Evolutionary conservation across 257 asterid species (phyloP), one percentile per base, ranked within the genome.

Genomic region (Nemophila menziesii): DNA sequence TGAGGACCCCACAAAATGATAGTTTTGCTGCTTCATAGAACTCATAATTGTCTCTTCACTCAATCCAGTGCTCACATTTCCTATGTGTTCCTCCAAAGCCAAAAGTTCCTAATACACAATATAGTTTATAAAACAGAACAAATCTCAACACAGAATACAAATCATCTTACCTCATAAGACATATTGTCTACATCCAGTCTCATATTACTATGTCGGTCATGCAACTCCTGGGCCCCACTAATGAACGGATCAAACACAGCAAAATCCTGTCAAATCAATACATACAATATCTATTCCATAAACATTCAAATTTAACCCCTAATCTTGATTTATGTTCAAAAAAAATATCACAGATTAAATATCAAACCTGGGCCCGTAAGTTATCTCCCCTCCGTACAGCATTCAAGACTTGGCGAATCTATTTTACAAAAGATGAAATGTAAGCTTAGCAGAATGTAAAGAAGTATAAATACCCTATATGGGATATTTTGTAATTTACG

Each of bases 151-250:
- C 20, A 27, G 27, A 11, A 20, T 43, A 56, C 19, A 13, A 57
- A 51, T 11, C 16, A 33, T 29, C 34, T 52, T 68, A 87, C 97
- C 95, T 87, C 97, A 21, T 87, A 87, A 5, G 95, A 75, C 97
- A 83, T 87, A 33, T 73, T 83, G 61, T 83, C 97, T 45, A 83
- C 86, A 43, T 87, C 97, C 9, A 87, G 95, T 73, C 97, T 75
- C 95, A 87, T 65, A 26, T 70, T 93, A 55, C 89, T 64, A 65
- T 87, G 93, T 51, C 93, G 63, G 61, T 87, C 97, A 14, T 71
- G 92, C 78, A 71, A 26, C 74, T 80, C 92, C 0, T 72, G 72
- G 20, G 69, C 51, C 23, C 67, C 83, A 16, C 53, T 61, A 21
- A 67, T 60, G n/a, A 66, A 67, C 39, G 92, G 84, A 75, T 80